phyloP scores from a whole-genome alignment of 257 asterid genomes.

The Ilex asprella region DNA sequence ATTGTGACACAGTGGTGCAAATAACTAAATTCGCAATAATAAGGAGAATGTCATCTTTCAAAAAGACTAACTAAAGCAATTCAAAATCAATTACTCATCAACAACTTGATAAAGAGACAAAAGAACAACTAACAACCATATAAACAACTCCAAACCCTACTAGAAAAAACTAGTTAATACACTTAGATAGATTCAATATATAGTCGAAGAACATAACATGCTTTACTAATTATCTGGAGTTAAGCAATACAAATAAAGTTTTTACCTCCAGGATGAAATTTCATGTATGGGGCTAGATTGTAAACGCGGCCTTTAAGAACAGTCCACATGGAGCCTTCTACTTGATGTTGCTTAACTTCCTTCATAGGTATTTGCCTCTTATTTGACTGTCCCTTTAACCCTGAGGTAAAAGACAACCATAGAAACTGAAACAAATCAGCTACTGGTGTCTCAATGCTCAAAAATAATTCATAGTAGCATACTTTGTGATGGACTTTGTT shows the following conservation, averaged over 20 bases:
- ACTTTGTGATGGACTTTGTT: no score
- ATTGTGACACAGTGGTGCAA: no score
- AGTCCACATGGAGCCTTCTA: conserved; percentile 91
- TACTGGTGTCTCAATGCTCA: neutral
- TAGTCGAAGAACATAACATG: neutral
- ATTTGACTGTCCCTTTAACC: conserved; percentile 76
- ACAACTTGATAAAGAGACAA: no score
- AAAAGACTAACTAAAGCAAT: no score
- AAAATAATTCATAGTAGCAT: no score
- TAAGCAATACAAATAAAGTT: conserved; percentile 1
- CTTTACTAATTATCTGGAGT: neutral
- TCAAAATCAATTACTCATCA: no score
- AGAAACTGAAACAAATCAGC: neutral
- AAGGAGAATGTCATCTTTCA: no score
- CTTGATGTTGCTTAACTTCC: conserved; percentile 80
- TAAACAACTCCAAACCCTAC: no score
- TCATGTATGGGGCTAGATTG: conserved; percentile 85
- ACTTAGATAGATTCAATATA: no score
- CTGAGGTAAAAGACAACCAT: conserved; percentile 29
- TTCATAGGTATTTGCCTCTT: conserved; percentile 58
- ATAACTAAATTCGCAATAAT: no score
- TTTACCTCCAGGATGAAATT: conserved; percentile 98
- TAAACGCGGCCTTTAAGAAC: conserved; percentile 91
- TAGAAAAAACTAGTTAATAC: no score
- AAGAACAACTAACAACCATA: no score